Base-by-base conservation (phyloP, 805 yeast species). In the Candida piceae region DNA sequence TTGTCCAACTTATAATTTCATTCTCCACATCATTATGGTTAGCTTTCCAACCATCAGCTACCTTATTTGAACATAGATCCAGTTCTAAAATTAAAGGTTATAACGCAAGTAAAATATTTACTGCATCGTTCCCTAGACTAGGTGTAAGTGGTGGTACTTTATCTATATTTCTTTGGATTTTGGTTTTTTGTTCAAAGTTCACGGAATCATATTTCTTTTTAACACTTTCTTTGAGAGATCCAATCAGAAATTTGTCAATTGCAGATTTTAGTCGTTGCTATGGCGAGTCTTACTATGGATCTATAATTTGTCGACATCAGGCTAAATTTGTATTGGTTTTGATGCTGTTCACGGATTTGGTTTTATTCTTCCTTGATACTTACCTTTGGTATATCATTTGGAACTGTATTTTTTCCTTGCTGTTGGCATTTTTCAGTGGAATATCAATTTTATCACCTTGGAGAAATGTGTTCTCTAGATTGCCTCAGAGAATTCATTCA, bases 401-500 rank as follows among this genome's bases (percentile, higher is more conserved):
- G 72, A 74, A 72, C 38, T 70, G 78, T 15, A 44, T 69, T 0
- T 67, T 72, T 38, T 74, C 79, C 1, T 64, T 73, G 10, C 57
- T 66, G 11, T 50, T 74, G 13, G 70, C 78, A 2, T 68, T 72
- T 47, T 64, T 67, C 35, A 66, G 71, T 45, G 99, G 99, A 83
- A 89, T 93, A 55, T 93, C 99, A 31, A 90, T 93, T 49, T 79
- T 89, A 73, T 93, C 99, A 29, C 99, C 99, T 45, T 93, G 99
- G 99, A 86, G 97, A 78, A 93, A 94, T 64, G 89, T 93, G 53
- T 93, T 90, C 74, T 81, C 96, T 37, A 82, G 99, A 67, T 72
- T 93, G 62, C 99, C 99, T 62, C 93, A 93, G 80, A 87, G 99
- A 80, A 87, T 93, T 51, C 94, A 93, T 74, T 87, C 97, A 39